phyloP scores from a whole-genome alignment of 1,139 yeast genomes.

The Suhomyces bolitotheri region DNA sequence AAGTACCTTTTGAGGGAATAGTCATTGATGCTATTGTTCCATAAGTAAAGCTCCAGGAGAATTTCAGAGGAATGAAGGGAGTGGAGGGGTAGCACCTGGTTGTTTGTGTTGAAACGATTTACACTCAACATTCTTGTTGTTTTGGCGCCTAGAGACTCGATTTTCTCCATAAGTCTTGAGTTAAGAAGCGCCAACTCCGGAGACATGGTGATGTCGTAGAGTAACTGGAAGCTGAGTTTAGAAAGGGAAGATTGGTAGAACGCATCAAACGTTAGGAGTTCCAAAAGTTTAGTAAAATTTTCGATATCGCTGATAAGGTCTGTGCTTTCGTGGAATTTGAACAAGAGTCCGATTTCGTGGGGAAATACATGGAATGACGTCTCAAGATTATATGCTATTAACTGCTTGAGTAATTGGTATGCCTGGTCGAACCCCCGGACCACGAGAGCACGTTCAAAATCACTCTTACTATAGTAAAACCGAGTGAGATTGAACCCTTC shows the following conservation, averaged over 20 bases:
- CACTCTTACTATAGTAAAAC: constrained; percentile 13
- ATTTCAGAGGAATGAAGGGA: constrained; percentile 15
- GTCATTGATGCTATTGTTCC: constrained; percentile 22
- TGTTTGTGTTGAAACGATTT: constrained; percentile 13
- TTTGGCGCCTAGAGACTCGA: constrained; percentile 19
- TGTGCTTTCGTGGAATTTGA: constrained; percentile 7
- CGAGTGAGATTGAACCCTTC: constrained; percentile 12
- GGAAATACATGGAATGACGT: constrained; percentile 16
- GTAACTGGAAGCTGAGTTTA: constrained; percentile 17
- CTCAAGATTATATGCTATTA: constrained; percentile 16
- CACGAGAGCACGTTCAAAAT: constrained; percentile 9
- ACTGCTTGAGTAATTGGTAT: constrained; percentile 15
- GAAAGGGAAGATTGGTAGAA: constrained; percentile 17
- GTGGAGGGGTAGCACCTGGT: constrained; percentile 3
- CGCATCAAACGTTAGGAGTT: constrained; percentile 22
- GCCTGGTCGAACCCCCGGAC: constrained; percentile 18
- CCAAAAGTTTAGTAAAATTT: constrained; percentile 19
- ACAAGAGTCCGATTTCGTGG: constrained; percentile 17
- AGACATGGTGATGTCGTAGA: constrained; percentile 15
- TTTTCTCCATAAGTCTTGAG: constrained; percentile 16
- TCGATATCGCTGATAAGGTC: constrained; percentile 7
- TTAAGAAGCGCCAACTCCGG: constrained; percentile 9
- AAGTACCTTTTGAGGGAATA: constrained; percentile 10
- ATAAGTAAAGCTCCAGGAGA: constrained; percentile 20
- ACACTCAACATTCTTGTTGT: constrained; percentile 19